Evolutionary conservation across 78 protist species (phyloP), one percentile per base, ranked within the genome.

Genomic region (Isochrysis galbana): DNA sequence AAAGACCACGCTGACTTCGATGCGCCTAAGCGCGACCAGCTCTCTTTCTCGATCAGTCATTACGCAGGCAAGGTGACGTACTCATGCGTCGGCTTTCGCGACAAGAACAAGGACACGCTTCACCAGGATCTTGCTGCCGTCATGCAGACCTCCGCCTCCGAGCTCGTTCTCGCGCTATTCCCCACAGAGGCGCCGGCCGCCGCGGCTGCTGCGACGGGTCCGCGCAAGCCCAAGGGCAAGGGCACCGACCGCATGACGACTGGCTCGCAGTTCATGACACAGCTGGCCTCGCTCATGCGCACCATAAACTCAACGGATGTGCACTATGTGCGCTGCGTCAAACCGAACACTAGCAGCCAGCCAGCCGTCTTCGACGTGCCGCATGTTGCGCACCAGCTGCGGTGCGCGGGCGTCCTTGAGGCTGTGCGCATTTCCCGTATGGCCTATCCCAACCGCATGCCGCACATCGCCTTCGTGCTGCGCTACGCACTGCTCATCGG

Each of bases 401-500:
- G 97, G 41, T 97, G 95, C 96, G 95, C 96, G 93, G 99, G 99
- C 93, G 98, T 98, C 77, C 96, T 97, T 87, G 98, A 97, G 39
- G 96, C 97, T 4, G 94, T 97, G 69, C 88, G 96, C 41, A 96
- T 98, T 67, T 55, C 98, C 36, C 96, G 94, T 51, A 54, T 87
- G 29, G 99, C 98, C 32, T 97, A 54, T 54, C 97, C 99, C 19
- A 93, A 94, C n/a, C 97, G 98, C 91, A 72, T 70, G 70, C n/a
- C 77, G 32, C 95, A 87, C 92, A 87, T 78, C 45, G 96, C 93
- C 39, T 97, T 97, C 61, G 47, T 93, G 67, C 77, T 47, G 47
- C 94, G 97, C 19, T 91, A 88, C 94, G 42, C n/a, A 10, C 45
- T 34, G 55, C 51, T 29, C 82, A 22, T 80, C 17, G 11, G 32